Base-by-base conservation (phyloP, 2,329 filamentous ascomycete species). In the Fusarium veterinarium region DNA sequence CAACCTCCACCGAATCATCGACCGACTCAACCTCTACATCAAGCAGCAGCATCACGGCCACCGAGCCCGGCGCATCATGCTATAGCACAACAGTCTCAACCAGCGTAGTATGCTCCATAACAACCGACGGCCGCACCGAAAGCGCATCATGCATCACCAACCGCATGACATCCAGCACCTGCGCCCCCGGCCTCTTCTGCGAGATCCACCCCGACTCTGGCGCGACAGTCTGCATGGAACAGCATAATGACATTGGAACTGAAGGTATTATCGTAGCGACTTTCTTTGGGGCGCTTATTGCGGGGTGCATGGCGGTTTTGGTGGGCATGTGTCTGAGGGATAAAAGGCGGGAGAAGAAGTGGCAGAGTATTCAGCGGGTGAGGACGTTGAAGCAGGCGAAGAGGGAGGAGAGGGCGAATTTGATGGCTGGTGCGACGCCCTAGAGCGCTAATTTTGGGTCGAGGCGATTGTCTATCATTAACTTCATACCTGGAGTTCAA, bases 21-120 rank as follows among this genome's bases (percentile, higher is more conserved):
- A 25, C 28, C 31, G 65, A 65, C 7, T 20, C 60, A 0, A 66
- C 28, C 6, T 66, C 53, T 1, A 44, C 51, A 28, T 16, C 33
- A 10, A 64, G 31, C 38, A 65, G 38, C 25, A 70, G 49, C 4
- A 3, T 41, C 1, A 41, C 66, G 0, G 45, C 66, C 4, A 38
- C 62, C 7, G 33, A 52, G 4, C 42, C 33, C 6, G 67, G 67
- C 6, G 67, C 53, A 6, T 70, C 67, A 1, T 70, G 67, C 38
- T 66, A 66, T 40, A 70, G 66, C 40, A 70, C 67, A 37, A 65
- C 60, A 0, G 49, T 69, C 9, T 33, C 49, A 19, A 70, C 66
- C n/a, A 70, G 28, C 5, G 62, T 69, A 2, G 48, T 70, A 4
- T 70, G 67, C 35, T 53, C 56, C 16, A 55, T 66, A 12, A 70